Conservation (phyloP, 176 grass and related monocot genomes). For the Oropetium thomaeum region DNA sequence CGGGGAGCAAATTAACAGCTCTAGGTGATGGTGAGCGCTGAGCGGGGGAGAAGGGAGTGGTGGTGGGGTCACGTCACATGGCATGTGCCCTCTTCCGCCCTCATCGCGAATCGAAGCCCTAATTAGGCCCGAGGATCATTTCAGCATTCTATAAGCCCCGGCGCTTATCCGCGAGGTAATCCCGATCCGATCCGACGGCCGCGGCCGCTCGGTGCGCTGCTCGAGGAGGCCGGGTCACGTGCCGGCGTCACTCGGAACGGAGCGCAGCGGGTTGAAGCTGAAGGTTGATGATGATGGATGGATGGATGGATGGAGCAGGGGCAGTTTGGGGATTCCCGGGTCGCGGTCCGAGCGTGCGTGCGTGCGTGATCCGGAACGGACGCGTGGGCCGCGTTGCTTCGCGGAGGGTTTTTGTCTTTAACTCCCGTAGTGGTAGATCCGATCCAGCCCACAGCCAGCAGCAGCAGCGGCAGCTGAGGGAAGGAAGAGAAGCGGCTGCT, state of each 20-base stretch:
- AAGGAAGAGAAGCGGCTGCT: no score
- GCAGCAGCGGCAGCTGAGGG: no score
- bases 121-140: conserved; percentile 16
- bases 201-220: conserved; percentile 35
- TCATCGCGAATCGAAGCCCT: conserved; percentile 31
- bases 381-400: conserved; percentile 52
- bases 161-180: conserved; percentile 35
- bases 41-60: conserved; percentile 35
- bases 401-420: conserved; percentile 62
- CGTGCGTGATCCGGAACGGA: conserved; percentile 37
- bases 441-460: no score
- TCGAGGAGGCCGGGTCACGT: conserved; percentile 64
- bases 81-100: conserved; percentile 53
- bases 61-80: conserved; percentile 74
- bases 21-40: no score
- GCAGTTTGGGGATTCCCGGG: conserved; percentile 1
- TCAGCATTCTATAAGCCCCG: conserved; percentile 25
- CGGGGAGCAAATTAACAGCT: conserved; percentile 43
- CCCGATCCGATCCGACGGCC: conserved; percentile 40
- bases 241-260: conserved; percentile 8
- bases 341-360: conserved; percentile 37
- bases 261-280: no score
- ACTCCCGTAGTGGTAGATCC: conserved; percentile 39
- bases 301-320: no score
- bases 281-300: no score